Base-by-base conservation (phyloP, 2,329 filamentous ascomycete species). In the Fusarium sp. region DNA sequence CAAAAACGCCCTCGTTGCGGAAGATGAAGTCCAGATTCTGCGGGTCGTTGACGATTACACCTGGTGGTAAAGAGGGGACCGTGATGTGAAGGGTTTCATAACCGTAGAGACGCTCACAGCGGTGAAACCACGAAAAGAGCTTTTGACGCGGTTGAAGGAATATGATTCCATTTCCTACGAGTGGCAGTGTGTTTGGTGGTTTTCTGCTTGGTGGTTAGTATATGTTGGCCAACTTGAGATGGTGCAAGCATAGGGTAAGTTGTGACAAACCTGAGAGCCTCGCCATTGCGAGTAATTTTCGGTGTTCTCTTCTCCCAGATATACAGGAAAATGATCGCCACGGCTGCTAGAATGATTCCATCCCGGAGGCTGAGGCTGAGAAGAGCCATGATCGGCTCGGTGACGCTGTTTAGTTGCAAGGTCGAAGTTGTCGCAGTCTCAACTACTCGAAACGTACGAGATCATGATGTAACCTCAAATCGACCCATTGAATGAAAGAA, bases 11-110 rank as follows among this genome's bases (percentile, higher is more conserved):
- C 73, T 90, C 88, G 64, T 89, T 84, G 75, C 86, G 88, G 72
- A 91, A 86, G 30, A 91, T 84, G 70, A 83, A 90, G 34, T 91
- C 89, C 2, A 91, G 82, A 68, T 89, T 90, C 60, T 80, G 81
- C 3, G 89, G 89, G 71, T 88, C 86, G 73, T 86, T 88, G 75
- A 91, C 86, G 47, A 91, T 86, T 22, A 91, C 86, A 6, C 88
- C 89, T 0, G 88, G 86, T 3, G 89, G 89, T 15, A 91, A 77
- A 0, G 87, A 87, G 3, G 89, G 89, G 15, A 91, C 89, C 6
- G 84, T 85, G 30, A 91, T 87, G 71, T 88, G 85, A 50, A 90
- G 86, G 1, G 89, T 91, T 76, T 90, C 87, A 56, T 85, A 81
- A 38, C 88, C 88, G 66, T 88, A 87, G 30, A 79, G 79, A 15